Percentiles rank a stretch among this genome's conserved stretches.
Evolutionary conservation across 805 yeast species (phyloP).

Genomic region (Myxozyma sirexii): DNA sequence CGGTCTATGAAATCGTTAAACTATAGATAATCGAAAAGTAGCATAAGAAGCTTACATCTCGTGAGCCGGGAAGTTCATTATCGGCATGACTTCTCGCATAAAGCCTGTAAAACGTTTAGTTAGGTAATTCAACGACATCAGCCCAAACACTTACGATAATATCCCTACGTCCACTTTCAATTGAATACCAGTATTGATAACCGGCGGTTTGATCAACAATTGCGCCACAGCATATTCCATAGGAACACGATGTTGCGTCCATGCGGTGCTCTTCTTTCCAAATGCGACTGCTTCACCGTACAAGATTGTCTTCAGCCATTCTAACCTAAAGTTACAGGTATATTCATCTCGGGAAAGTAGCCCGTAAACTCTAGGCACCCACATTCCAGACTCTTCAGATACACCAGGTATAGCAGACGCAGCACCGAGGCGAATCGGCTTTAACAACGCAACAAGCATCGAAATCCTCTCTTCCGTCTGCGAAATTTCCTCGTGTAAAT

Average conservation of each 20-base stretch:
- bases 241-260: slow-evolving; percentile 19
- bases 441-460: slow-evolving; percentile 22
- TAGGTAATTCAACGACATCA: not conserved
- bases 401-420: slow-evolving; percentile 15
- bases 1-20: slow-evolving; percentile 5
- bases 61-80: slow-evolving; percentile 26
- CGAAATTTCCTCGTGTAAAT: slow-evolving; percentile 9
- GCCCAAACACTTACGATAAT: slow-evolving; percentile 8
- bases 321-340: slow-evolving; percentile 23
- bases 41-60: slow-evolving; percentile 29
- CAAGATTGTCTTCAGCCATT: slow-evolving; percentile 31
- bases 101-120: not conserved
- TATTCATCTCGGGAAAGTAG: slow-evolving; percentile 17
- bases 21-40: too few species aligned
- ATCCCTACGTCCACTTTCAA: slow-evolving; percentile 18
- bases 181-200: not conserved
- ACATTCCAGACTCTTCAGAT: slow-evolving; percentile 24
- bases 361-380: slow-evolving; percentile 35
- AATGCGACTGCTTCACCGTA: slow-evolving; percentile 16
- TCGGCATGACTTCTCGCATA: slow-evolving; percentile 24
- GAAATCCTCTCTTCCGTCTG: slow-evolving; percentile 25
- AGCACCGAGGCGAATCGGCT: slow-evolving; percentile 29
- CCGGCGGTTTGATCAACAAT: slow-evolving; percentile 11
- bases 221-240: slow-evolving; percentile 32
- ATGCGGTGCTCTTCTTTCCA: not conserved